phyloP scores from a whole-genome alignment of 2,329 filamentous ascomycete species.

The Xenosphaeropsis pyriputrescens region DNA sequence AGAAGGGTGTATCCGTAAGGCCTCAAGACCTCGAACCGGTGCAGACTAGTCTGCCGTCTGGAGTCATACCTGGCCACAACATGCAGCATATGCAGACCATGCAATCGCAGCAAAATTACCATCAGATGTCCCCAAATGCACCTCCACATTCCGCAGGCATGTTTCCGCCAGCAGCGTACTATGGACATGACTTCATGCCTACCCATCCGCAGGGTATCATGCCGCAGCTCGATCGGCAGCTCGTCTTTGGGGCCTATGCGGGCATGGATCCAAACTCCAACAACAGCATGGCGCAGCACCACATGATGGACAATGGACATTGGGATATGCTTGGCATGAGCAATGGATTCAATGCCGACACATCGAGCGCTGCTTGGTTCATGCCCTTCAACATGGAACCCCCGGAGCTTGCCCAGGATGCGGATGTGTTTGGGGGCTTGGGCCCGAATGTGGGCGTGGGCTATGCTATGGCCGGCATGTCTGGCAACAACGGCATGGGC shows the following conservation, averaged over 20 bases:
- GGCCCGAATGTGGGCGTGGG: background rate
- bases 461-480: background rate
- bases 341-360: constrained; percentile 13
- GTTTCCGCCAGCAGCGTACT: constrained; percentile 16
- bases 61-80: background rate
- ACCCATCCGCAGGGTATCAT: constrained; percentile 36
- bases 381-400: constrained; percentile 87
- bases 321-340: constrained; percentile 15
- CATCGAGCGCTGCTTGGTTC: constrained; percentile 65
- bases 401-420: constrained; percentile 40
- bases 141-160: constrained; percentile 10
- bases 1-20: constrained; percentile 6
- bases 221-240: constrained; percentile 59
- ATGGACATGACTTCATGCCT: constrained; percentile 33
- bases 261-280: constrained; percentile 27
- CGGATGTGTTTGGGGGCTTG: constrained; percentile 33
- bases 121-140: constrained; percentile 14
- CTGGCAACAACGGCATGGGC: no score
- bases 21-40: background rate
- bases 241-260: constrained; percentile 60
- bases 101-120: constrained; percentile 6
- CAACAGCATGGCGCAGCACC: constrained; percentile 6
- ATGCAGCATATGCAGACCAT: background rate
- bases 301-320: constrained; percentile 9
- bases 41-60: background rate